Evolutionary conservation across 176 grass and related monocot genomes (phyloP), one percentile per base, ranked within the genome.

Genomic region (Otatea glauca): DNA sequence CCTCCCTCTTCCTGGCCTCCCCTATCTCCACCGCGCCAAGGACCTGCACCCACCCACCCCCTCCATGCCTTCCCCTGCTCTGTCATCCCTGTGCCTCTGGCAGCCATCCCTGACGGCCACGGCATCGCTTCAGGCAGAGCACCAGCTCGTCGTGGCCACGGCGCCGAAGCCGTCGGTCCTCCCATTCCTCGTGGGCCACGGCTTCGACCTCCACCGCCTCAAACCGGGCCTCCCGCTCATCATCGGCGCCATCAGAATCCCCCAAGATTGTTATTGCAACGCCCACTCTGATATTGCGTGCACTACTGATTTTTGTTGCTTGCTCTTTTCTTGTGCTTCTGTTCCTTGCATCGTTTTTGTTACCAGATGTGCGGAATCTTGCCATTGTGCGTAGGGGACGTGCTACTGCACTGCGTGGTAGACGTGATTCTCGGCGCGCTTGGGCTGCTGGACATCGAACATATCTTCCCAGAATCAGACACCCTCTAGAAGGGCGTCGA

Each of bases 401-500:
- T 99, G 84, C 83, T 94, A 84, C 89, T 99, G 61, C 93, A 99
- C 90, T 99, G 93, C 78, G 93, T 99, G 74, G 93, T 95, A 37
- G 96, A 99, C 83, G 96, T 93, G 50, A 99, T 99, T 81, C 92
- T 96, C 16, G 93, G 96, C 35, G 96, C 96, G 21, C 75, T 99
- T 60, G 96, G 96, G 35, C 86, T 99, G 77, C 93, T 91, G 23
- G 96, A 99, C 83, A 99, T 99, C 44, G 96, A 93, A 1, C 96
- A 99, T 74, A 99, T 99, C 63, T 99, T 99, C 89, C 93, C 96
- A n/a, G 93, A 99, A 14, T 89, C 96, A 7, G n/a, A n/a, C 91
- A 99, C 34, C 93, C 96, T 6, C 44, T 99, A 93, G 96, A 96
- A 89, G 84, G 96, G 96, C 12, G 96, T 88, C 2, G 88, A 91